phyloP scores from a whole-genome alignment of 140 eudicot species.

The Cichorium intybus region DNA sequence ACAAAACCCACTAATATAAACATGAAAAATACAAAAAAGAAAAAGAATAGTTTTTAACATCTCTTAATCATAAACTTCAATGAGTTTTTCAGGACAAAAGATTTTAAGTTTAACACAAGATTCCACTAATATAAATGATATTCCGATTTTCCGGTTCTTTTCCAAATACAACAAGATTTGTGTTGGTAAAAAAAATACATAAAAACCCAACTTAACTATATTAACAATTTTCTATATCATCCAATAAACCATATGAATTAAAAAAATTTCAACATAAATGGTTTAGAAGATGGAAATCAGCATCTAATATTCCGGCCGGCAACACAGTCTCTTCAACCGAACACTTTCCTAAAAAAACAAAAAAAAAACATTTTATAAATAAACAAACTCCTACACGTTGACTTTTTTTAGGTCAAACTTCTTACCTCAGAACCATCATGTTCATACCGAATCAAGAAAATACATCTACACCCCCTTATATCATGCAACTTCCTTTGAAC shows the following conservation, averaged over 20 bases:
- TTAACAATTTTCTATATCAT: conserved; percentile 29
- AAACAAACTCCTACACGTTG: neutral
- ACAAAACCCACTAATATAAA: too few species aligned
- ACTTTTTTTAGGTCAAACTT: conserved; percentile 17
- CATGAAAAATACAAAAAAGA: too few species aligned
- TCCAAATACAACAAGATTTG: neutral
- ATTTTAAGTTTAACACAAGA: neutral
- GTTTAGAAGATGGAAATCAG: neutral
- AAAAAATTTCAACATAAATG: neutral
- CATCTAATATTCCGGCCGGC: conserved; percentile 44
- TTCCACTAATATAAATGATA: neutral
- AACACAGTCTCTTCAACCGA: conserved; percentile 66
- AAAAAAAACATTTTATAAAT: neutral
- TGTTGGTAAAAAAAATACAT: neutral
- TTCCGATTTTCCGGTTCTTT: neutral
- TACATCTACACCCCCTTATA: conserved; percentile 85
- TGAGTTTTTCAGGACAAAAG: too few species aligned
- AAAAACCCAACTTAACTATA: conserved; percentile 4
- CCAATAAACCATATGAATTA: neutral
- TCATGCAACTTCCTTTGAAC: conserved; percentile 79
- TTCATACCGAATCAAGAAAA: conserved; percentile 56
- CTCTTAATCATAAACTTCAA: too few species aligned
- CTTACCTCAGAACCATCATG: conserved; percentile 74
- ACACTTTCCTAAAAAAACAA: conserved; percentile 58
- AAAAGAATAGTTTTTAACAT: too few species aligned